phyloP scores from a whole-genome alignment of 2,329 filamentous ascomycete species.

The Ascochyta fabae region DNA sequence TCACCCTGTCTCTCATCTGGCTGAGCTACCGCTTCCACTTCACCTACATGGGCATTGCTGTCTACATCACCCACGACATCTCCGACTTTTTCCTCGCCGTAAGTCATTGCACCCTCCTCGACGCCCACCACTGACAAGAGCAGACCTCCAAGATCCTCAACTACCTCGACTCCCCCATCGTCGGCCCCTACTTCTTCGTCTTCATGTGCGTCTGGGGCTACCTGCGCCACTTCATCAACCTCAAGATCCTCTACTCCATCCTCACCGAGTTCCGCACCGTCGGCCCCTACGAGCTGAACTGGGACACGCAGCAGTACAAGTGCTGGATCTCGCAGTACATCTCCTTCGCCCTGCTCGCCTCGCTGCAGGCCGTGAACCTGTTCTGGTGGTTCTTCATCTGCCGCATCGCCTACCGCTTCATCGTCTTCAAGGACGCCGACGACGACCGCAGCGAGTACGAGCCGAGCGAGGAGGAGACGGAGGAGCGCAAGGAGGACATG shows the following conservation, averaged over 20 bases:
- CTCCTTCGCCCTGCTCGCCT: constrained; percentile 67
- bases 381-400: constrained; percentile 84
- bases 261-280: constrained; percentile 77
- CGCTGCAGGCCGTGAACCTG: constrained; percentile 76
- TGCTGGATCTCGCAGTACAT: constrained; percentile 73
- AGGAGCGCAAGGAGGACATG: constrained; percentile 29
- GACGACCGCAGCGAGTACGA: constrained; percentile 77
- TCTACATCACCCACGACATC: constrained; percentile 94
- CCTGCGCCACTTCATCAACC: constrained; percentile 83
- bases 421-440: constrained; percentile 65
- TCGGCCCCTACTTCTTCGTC: constrained; percentile 81
- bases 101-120: constrained; percentile 46
- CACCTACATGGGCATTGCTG: constrained; percentile 89
- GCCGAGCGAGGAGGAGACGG: constrained; percentile 54
- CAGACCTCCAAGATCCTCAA: constrained; percentile 91
- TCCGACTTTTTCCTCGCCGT: constrained; percentile 95
- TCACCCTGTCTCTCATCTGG: constrained; percentile 82
- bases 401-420: constrained; percentile 74
- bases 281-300: constrained; percentile 77
- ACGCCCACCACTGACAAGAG: not conserved
- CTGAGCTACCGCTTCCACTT: constrained; percentile 96
- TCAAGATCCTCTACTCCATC: constrained; percentile 76
- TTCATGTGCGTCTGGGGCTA: constrained; percentile 90
- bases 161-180: constrained; percentile 80
- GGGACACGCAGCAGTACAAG: constrained; percentile 79